Conservation (phyloP, 202 grass and related monocot genomes). For the Dendrocalamus latiflorus region DNA sequence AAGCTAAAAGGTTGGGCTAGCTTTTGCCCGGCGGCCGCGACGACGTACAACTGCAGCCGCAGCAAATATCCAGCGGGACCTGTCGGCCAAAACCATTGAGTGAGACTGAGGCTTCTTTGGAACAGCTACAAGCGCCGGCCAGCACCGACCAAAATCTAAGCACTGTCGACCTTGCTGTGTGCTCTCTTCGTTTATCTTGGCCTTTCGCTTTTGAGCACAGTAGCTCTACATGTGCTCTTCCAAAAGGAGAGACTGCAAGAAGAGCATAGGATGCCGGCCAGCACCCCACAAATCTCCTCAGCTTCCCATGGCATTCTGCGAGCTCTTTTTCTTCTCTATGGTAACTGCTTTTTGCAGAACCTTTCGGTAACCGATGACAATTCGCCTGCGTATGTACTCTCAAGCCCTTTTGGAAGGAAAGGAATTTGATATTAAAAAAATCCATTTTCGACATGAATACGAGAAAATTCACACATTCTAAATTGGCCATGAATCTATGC, state of each 20-base stretch:
- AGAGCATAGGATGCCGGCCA: too few species aligned
- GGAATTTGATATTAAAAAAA: too few species aligned
- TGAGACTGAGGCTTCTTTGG: background rate
- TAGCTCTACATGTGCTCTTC: background rate
- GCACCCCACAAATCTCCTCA: background rate
- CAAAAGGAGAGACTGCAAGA: background rate
- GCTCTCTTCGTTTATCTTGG: background rate
- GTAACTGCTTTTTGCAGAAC: background rate
- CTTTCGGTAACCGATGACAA: background rate
- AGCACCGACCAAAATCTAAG: background rate
- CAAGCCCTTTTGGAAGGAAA: too few species aligned
- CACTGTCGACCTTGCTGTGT: background rate
- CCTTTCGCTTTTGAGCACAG: background rate
- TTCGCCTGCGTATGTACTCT: background rate
- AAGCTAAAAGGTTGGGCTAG: too few species aligned
- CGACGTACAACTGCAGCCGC: too few species aligned
- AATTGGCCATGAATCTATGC: too few species aligned
- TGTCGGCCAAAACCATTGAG: background rate
- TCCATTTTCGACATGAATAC: too few species aligned
- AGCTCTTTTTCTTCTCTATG: too few species aligned
- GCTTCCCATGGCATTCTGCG: background rate
- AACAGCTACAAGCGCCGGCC: background rate
- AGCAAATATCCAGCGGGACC: too few species aligned
- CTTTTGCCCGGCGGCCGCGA: too few species aligned
- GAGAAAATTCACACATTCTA: too few species aligned